Percentiles rank a stretch among this genome's conserved stretches.
Conservation (phyloP, 1,139 yeast genomes). For the Scheffersomyces lignicola region DNA sequence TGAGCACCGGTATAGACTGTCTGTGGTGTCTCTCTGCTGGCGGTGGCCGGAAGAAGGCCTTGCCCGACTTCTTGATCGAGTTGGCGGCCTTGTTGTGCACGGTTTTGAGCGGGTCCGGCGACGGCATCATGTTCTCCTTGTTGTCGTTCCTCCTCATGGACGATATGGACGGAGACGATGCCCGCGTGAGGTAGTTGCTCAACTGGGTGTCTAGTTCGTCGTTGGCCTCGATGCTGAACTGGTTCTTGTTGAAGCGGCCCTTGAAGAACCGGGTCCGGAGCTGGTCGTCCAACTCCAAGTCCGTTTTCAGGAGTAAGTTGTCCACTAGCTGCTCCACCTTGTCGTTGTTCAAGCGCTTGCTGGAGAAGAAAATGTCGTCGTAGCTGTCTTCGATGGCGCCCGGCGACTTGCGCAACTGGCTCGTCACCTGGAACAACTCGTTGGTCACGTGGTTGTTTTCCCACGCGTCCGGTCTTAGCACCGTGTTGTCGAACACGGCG, state of each 20-base stretch:
- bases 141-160: slow-evolving; percentile 18
- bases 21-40: slow-evolving; percentile 9
- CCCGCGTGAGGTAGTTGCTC: slow-evolving; percentile 21
- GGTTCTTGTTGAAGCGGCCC: slow-evolving; percentile 31
- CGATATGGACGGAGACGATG: slow-evolving; percentile 5
- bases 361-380: slow-evolving; percentile 17
- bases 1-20: slow-evolving; percentile 29
- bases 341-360: slow-evolving; percentile 29
- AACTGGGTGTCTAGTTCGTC: slow-evolving; percentile 33
- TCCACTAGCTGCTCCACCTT: slow-evolving; percentile 39
- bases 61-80: slow-evolving; percentile 24
- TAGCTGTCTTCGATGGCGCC: slow-evolving; percentile 11
- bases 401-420: slow-evolving; percentile 15
- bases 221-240: slow-evolving; percentile 15
- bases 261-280: slow-evolving; percentile 46
- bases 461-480: slow-evolving; percentile 14
- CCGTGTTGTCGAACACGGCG: no score
- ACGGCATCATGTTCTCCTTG: slow-evolving; percentile 34
- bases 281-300: slow-evolving; percentile 47
- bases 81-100: slow-evolving; percentile 15
- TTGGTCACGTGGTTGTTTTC: slow-evolving; percentile 21
- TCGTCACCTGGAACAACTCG: slow-evolving; percentile 44
- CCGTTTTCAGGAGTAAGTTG: slow-evolving; percentile 10
- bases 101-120: slow-evolving; percentile 29
- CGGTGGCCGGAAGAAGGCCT: slow-evolving; percentile 22